Conservation (phyloP, 768 basidiomycete genomes). For the Mycena kentingensis region DNA sequence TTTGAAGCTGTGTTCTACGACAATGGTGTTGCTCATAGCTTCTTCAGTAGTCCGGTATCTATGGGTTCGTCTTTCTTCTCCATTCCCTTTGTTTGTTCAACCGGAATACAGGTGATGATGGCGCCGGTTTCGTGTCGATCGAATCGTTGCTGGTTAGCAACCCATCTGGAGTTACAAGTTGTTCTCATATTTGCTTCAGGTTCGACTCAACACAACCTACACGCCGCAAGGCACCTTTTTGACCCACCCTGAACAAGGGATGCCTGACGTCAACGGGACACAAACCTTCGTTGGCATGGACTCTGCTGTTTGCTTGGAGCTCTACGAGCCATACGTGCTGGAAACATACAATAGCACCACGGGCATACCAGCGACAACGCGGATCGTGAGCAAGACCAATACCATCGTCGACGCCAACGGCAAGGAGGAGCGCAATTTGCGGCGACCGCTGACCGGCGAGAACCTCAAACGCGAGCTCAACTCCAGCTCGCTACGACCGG, state of each 20-base stretch:
- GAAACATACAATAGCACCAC: conserved; percentile 39
- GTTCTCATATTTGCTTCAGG: not conserved
- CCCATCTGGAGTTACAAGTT: not conserved
- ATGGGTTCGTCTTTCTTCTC: conserved; percentile 10
- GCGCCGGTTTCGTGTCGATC: conserved; percentile 25
- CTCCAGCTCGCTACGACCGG: conserved; percentile 27
- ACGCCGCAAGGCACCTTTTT: conserved; percentile 26
- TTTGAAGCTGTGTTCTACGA: conserved; percentile 34
- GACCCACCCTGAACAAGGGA: conserved; percentile 8
- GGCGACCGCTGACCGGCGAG: conserved; percentile 21
- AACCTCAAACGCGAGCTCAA: conserved; percentile 29
- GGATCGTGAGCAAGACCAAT: conserved; percentile 36
- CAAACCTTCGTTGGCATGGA: conserved; percentile 41
- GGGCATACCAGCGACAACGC: conserved; percentile 32
- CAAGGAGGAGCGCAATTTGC: conserved; percentile 26
- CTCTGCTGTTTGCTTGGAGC: conserved; percentile 40
- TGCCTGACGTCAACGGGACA: conserved; percentile 26
- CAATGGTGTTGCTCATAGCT: conserved; percentile 36
- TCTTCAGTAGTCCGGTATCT: conserved; percentile 23
- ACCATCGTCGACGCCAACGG: conserved; percentile 26
- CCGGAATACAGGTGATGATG: conserved; percentile 8
- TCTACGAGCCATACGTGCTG: conserved; percentile 45
- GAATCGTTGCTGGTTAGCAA: conserved; percentile 22
- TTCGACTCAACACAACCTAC: conserved; percentile 25
- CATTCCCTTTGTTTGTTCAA: not conserved